phyloP scores from a whole-genome alignment of 768 basidiomycete genomes.

The Cyclocybe cylindracea region DNA sequence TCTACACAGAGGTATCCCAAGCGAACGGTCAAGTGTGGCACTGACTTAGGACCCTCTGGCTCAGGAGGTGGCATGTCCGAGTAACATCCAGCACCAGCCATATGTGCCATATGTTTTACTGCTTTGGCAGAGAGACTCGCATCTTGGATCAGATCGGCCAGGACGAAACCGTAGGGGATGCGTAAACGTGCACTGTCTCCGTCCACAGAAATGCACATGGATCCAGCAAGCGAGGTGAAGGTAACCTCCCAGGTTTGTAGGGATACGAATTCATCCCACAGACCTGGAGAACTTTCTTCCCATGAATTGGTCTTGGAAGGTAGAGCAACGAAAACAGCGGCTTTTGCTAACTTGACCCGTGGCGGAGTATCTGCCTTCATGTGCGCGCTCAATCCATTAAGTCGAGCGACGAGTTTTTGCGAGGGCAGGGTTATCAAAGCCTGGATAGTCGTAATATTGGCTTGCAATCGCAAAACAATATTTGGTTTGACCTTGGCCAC shows the following conservation, averaged over 20 bases:
- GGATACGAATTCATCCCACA: constrained; percentile 77
- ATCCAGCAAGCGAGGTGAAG: constrained; percentile 30
- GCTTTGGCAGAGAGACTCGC: constrained; percentile 69
- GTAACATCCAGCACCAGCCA: constrained; percentile 55
- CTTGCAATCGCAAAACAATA: constrained; percentile 14
- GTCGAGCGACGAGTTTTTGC: constrained; percentile 44
- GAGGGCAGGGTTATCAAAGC: constrained; percentile 48
- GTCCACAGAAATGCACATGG: constrained; percentile 45
- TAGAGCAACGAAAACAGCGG: constrained; percentile 61
- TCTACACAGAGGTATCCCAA: constrained; percentile 72
- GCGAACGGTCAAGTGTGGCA: constrained; percentile 63
- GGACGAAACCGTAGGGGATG: constrained; percentile 76
- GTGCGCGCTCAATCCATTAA: constrained; percentile 37
- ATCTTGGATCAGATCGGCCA: constrained; percentile 78
- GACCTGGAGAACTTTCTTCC: constrained; percentile 32
- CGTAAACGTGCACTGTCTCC: constrained; percentile 72
- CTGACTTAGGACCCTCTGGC: constrained; percentile 69
- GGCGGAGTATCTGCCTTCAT: constrained; percentile 25
- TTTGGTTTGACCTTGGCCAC: neutral
- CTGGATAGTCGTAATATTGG: constrained; percentile 40
- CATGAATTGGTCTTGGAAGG: constrained; percentile 34
- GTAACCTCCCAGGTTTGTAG: constrained; percentile 54
- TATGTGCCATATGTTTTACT: constrained; percentile 63
- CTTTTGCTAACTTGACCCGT: constrained; percentile 39
- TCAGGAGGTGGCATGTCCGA: constrained; percentile 59